Evolutionary conservation across 129 eudicot genomes (phyloP), one percentile per base, ranked within the genome.

Genomic region (Escallonia rubra): DNA sequence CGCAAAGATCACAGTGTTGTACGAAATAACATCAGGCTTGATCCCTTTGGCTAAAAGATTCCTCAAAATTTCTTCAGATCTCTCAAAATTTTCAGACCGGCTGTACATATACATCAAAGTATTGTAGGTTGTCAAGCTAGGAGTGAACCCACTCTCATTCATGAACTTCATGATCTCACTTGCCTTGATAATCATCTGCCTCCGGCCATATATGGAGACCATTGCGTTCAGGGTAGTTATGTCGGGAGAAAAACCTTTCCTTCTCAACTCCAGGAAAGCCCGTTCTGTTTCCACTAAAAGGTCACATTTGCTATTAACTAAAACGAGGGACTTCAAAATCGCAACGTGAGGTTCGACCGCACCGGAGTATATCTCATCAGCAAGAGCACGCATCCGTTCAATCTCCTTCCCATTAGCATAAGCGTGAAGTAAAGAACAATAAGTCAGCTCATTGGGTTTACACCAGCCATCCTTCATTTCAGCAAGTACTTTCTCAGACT

Each of bases 61-160:
- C 74, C 68, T 82, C 81, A 94, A 68, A 10, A 89, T 74, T 68
- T 84, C 88, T 74, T 94, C 98, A 2, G 95, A 79, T 76, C 61
- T 89, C 60, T 82, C 80, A 68, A 75, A 89, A 72, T 78, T 79
- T 39, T 73, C 82, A 9, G 95, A 94, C 55, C 92, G 77, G 62
- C 90, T 83, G 57, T 94, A 76, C 99, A 94, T 89, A 59, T 84
- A 84, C 93, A 94, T 86, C 76, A 94, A 77, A 55, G 85, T 78
- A 67, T 94, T 94, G 82, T 89, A 89, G 2, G 99, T 94, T 4
- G 93, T 71, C 74, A 94, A 68, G 63, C 74, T 94, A 42, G 96
- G 99, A 38, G 99, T 84, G 59, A 82, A 79, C n/a, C 96, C 90
- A 6, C 74, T 83, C 66, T 81, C 81, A 13, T 59, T 70, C 86